Conservation (phyloP, 2,329 filamentous ascomycete species). For the Pyrenophora tritici-repentis region DNA sequence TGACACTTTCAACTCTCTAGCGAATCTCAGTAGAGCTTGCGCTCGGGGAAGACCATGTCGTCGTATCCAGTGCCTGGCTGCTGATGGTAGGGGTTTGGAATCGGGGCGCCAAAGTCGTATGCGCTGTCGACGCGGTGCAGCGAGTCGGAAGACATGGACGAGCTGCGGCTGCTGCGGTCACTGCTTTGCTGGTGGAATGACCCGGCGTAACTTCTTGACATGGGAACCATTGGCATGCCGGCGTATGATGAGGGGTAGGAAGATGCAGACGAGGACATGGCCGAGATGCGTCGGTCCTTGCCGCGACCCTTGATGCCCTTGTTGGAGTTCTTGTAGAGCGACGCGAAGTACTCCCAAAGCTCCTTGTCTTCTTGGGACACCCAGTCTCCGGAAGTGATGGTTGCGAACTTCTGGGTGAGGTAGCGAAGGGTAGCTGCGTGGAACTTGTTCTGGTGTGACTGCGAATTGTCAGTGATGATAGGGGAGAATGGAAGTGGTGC, state of each 20-base stretch:
- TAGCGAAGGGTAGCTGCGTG: constrained; percentile 74
- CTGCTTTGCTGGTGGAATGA: constrained; percentile 36
- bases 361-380: constrained; percentile 73
- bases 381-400: constrained; percentile 63
- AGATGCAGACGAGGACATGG: constrained; percentile 33
- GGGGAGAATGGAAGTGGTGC: no score
- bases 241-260: constrained; percentile 35
- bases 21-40: constrained; percentile 36
- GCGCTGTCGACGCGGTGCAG: constrained; percentile 28
- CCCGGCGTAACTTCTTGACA: constrained; percentile 28
- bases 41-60: constrained; percentile 45
- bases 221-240: constrained; percentile 23
- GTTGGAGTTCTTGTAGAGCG: constrained; percentile 96
- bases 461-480: constrained; percentile 17
- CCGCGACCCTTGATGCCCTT: constrained; percentile 97
- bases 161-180: constrained; percentile 43
- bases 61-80: constrained; percentile 34
- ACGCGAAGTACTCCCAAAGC: constrained; percentile 81
- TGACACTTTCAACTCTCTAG: background rate
- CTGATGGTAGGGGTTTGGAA: constrained; percentile 33
- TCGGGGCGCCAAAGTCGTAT: constrained; percentile 41
- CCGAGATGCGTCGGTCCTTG: constrained; percentile 73
- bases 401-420: constrained; percentile 73
- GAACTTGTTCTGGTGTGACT: constrained; percentile 95
- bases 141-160: constrained; percentile 42